These are phyloP conservation scores for Helminthosporium solani DNA, from an alignment of 2,329 filamentous ascomycete species.

Conservation along the genomic window DNA sequence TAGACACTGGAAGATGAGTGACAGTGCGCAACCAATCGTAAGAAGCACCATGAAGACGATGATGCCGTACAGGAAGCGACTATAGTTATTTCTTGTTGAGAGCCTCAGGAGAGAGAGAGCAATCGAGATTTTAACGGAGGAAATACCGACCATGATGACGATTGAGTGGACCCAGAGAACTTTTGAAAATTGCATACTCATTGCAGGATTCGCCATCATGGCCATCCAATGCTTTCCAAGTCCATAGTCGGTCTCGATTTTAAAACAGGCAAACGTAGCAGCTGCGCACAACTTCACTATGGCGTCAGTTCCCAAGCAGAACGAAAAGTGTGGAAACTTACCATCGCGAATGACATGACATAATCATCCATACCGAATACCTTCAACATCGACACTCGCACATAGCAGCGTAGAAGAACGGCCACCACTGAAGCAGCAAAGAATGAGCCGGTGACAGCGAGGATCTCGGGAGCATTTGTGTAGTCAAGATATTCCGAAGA, in stretches of 20 bases:
- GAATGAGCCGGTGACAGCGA: slow-evolving; percentile 45
- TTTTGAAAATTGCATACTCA: slow-evolving; percentile 42
- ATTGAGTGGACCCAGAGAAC: slow-evolving; percentile 49
- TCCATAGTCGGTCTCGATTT: slow-evolving; percentile 48
- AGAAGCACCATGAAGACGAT: slow-evolving; percentile 49
- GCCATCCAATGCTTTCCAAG: slow-evolving; percentile 50
- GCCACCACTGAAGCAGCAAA: slow-evolving; percentile 42
- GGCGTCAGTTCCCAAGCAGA: neutral
- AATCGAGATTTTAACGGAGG: slow-evolving; percentile 52
- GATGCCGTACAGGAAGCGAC: slow-evolving; percentile 44
- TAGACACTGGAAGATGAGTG: slow-evolving; percentile 51
- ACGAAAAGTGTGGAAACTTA: slow-evolving; percentile 21
- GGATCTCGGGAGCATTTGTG: slow-evolving; percentile 42
- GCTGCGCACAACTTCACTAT: slow-evolving; percentile 14
- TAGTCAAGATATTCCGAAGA: slow-evolving; percentile 38
- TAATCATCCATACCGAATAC: slow-evolving; percentile 54
- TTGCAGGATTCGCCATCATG: slow-evolving; percentile 29
- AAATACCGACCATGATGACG: slow-evolving; percentile 48
- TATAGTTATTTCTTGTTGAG: slow-evolving; percentile 36
- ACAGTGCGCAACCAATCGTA: slow-evolving; percentile 47
- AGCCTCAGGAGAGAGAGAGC: slow-evolving; percentile 50
- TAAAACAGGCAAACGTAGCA: slow-evolving; percentile 44
- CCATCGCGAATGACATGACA: slow-evolving; percentile 46
- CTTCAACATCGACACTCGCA: slow-evolving; percentile 50
- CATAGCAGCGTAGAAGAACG: slow-evolving; percentile 49